Evolutionary conservation across 1,284 basidiomycete species (phyloP).

Genomic region (Golubevia pallescens): DNA sequence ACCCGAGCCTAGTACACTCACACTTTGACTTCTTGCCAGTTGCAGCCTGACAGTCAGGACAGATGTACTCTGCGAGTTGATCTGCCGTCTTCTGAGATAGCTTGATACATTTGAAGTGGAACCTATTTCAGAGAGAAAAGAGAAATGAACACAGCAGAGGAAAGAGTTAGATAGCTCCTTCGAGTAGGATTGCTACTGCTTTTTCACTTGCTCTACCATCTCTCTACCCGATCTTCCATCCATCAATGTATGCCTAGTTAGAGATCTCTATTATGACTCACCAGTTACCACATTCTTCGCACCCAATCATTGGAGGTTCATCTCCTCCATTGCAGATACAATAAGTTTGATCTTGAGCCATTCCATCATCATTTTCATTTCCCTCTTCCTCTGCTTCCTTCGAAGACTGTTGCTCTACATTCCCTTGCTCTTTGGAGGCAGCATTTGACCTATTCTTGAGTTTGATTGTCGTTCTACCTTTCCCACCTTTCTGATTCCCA

Average conservation of each 20-base stretch:
- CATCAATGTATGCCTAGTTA: no score
- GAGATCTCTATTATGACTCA: no score
- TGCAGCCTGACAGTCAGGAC: constrained; percentile 26
- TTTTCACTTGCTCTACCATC: background rate
- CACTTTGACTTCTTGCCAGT: constrained; percentile 12
- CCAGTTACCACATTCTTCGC: constrained; percentile 56
- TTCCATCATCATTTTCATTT: constrained; percentile 14
- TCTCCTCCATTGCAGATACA: constrained; percentile 54
- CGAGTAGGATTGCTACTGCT: background rate
- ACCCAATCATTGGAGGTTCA: constrained; percentile 58
- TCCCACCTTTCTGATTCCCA: background rate
- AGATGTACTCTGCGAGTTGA: constrained; percentile 45
- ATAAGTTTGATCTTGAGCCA: constrained; percentile 29
- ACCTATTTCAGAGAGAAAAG: constrained; percentile 20
- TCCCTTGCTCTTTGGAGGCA: background rate
- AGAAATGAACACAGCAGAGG: background rate
- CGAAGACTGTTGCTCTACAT: constrained; percentile 1
- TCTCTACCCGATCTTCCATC: background rate
- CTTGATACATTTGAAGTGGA: constrained; percentile 52
- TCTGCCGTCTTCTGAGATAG: constrained; percentile 45
- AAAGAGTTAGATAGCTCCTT: constrained; percentile 1
- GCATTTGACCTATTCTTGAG: constrained; percentile 5
- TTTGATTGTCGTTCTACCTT: no score
- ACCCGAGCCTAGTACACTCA: no score
- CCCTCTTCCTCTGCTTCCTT: constrained; percentile 9